Evolutionary conservation across 2,329 filamentous ascomycete species (phyloP).

Genomic region (Alternaria infectoria): DNA sequence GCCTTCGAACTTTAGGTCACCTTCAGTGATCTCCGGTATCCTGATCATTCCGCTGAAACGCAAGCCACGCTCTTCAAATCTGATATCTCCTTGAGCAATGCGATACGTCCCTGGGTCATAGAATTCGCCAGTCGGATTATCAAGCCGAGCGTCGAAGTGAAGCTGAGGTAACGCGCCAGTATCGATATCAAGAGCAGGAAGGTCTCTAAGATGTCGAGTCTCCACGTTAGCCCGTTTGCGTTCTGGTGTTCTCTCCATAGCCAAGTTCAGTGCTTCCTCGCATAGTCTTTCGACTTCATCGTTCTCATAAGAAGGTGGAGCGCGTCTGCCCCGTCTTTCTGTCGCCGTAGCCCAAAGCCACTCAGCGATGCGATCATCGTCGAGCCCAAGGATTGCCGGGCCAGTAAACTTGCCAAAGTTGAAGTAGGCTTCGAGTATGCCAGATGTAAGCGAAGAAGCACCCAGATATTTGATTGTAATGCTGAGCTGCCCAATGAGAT

Average conservation of each 20-base stretch:
- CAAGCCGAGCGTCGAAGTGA: not conserved
- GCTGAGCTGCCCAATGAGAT: not conserved
- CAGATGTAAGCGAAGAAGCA: not conserved
- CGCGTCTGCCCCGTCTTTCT: not conserved
- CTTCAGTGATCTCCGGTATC: not conserved
- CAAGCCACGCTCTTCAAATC: not conserved
- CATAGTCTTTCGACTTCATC: not conserved
- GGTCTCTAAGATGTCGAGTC: not conserved
- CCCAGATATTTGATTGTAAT: not conserved
- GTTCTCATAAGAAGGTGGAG: rapidly evolving
- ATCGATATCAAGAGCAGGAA: not conserved
- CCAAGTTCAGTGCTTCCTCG: not conserved
- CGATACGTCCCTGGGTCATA: not conserved
- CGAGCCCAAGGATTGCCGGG: not conserved
- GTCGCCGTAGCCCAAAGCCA: rapidly evolving
- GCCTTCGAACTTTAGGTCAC: rapidly evolving
- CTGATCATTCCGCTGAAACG: not conserved
- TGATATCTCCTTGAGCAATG: not conserved
- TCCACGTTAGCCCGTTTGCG: rapidly evolving
- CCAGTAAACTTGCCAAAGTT: not conserved
- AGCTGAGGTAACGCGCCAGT: not conserved
- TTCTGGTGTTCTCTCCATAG: not conserved
- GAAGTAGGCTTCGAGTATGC: not conserved
- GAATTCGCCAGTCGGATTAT: not conserved
- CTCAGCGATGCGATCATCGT: not conserved